Evolutionary conservation across 208 protist species (phyloP).

Genomic region (Trypanosoma platydactyli): DNA sequence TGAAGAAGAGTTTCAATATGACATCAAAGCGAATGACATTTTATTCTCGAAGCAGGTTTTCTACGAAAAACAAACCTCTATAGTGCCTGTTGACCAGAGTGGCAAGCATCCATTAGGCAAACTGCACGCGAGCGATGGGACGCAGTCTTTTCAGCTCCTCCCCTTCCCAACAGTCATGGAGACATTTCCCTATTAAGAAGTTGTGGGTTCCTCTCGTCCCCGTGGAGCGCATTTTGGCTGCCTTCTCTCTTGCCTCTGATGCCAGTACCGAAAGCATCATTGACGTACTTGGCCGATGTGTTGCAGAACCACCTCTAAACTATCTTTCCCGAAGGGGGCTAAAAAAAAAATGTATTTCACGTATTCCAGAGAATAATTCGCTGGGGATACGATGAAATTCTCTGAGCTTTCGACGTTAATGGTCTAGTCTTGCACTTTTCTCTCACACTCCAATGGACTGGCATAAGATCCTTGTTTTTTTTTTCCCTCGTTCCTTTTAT

Average conservation of each 20-base stretch:
- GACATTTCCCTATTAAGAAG: conserved; percentile 74
- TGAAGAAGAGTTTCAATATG: conserved; percentile 60
- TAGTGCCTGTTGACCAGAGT: conserved; percentile 32
- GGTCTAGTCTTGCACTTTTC: conserved; percentile 89
- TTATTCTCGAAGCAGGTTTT: conserved; percentile 52
- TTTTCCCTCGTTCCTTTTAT: neutral
- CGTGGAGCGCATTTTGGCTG: conserved; percentile 76
- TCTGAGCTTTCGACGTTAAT: conserved; percentile 86
- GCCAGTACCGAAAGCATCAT: conserved; percentile 51
- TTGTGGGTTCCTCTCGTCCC: conserved; percentile 48
- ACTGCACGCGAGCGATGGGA: conserved; percentile 84
- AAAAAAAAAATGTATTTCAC: conserved; percentile 64
- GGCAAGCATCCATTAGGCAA: conserved; percentile 75
- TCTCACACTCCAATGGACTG: conserved; percentile 81
- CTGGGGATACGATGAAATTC: conserved; percentile 89
- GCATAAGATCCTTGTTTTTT: conserved; percentile 60
- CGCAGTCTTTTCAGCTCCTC: conserved; percentile 82
- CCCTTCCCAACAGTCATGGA: conserved; percentile 51
- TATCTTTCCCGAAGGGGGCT: conserved; percentile 42
- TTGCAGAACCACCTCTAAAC: conserved; percentile 54
- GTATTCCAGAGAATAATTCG: conserved; percentile 86
- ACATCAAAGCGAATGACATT: conserved; percentile 58
- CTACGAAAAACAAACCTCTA: conserved; percentile 58
- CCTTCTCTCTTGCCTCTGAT: conserved; percentile 55
- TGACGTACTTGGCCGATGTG: conserved; percentile 50